Evolutionary conservation across 2,329 filamentous ascomycete species (phyloP), one percentile per base, ranked within the genome.

Genomic region (Botrytis fabae): DNA sequence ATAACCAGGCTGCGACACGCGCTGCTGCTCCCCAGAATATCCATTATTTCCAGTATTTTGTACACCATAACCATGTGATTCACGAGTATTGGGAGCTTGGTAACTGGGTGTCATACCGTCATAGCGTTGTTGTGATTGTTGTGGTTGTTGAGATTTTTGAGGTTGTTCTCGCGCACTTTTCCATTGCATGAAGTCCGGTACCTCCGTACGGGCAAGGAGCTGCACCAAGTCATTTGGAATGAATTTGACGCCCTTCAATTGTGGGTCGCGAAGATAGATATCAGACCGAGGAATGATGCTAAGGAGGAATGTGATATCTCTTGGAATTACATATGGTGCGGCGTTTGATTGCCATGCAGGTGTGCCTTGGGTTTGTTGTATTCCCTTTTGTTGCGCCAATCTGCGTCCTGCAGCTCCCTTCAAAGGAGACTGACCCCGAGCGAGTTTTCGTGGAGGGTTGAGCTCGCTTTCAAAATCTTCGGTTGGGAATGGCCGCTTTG

Each of bases 351-450:
- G 82, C 80, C 78, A 80, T 28, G 74, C 78, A 25, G 80, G 75
- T 42, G 79, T 78, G 20, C 82, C 82, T 75, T 85, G 85, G 20
- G 85, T 84, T 76, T 88, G 88, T 77, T 87, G 89, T 8, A 90
- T 86, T 69, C 89, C 87, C 80, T 78, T 82, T 74, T 80, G 85
- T 80, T 96, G 92, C 78, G 96, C 93, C 35, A 97, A 86, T 51
- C 95, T 91, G 72, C 95, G 91, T 40, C 94, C 93, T 54, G 95
- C 94, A 1, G 93, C 93, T 22, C 94, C 94, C 81, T 98, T 99
- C 54, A 98, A 86, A 0, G 97, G 96, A 8, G 95, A 98, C 73
- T 93, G 94, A n/a, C 92, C 95, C 62, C 97, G 90, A 66, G 91
- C 89, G 69, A 98, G 87, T 81, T 98, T 98, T 77, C 95, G 93